Percentiles rank a stretch among this genome's conserved stretches.
Conservation (phyloP, 176 grass and related monocot species). For the Tillandsia fasciculata region DNA sequence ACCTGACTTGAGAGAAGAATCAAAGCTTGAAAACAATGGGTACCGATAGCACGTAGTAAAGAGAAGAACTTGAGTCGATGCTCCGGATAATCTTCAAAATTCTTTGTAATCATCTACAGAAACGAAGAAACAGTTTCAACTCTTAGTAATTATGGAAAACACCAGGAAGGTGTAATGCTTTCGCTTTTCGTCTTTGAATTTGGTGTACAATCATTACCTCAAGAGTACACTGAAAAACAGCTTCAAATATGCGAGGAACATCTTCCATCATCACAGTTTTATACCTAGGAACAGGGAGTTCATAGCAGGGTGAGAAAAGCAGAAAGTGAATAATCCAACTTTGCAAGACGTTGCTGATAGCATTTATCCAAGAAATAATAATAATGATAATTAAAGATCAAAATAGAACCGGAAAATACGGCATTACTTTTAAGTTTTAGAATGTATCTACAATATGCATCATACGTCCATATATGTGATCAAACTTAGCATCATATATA, state of each 20-base stretch:
- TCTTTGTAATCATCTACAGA: constrained; percentile 93
- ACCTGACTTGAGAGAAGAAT: constrained; percentile 95
- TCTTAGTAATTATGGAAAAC: background rate
- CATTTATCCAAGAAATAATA: background rate
- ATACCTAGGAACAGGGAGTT: constrained; percentile 49
- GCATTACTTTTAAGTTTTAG: background rate
- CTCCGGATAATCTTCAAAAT: constrained; percentile 99
- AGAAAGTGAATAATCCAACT: background rate
- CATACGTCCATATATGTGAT: background rate
- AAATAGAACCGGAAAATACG: background rate
- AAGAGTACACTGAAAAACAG: constrained; percentile 96
- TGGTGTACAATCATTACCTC: constrained; percentile 42
- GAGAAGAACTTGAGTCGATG: constrained; percentile 98
- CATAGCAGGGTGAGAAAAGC: background rate
- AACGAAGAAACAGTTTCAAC: background rate
- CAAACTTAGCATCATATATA: background rate
- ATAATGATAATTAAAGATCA: background rate
- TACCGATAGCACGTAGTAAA: constrained; percentile 86
- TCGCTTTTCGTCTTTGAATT: background rate
- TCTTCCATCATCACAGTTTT: constrained; percentile 91
- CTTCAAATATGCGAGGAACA: constrained; percentile 85
- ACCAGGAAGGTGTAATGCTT: background rate
- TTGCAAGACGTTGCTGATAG: background rate
- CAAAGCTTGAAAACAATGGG: constrained; percentile 96
- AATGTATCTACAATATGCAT: too few relatives aligned